Conservation (phyloP, 805 yeast species). For the Schwanniomyces pseudopolymorphus region DNA sequence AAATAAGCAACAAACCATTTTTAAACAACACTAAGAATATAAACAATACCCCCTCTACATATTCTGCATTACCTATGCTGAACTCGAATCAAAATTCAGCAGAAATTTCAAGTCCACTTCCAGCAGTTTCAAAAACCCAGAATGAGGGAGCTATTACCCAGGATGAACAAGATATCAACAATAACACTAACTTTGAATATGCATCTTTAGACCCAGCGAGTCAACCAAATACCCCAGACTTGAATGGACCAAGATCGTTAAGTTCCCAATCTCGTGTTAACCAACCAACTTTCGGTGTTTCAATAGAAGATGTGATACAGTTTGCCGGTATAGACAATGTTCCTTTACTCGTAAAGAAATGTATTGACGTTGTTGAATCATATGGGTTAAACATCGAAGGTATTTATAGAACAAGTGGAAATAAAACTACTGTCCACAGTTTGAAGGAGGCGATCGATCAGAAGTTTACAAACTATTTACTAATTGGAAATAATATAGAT, state of each 20-base stretch:
- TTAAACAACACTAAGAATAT: conserved; percentile 16
- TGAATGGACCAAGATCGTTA: conserved; percentile 36
- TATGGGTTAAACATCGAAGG: conserved; percentile 88
- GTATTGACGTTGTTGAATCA: conserved; percentile 81
- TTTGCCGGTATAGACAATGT: conserved; percentile 85
- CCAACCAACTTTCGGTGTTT: conserved; percentile 73
- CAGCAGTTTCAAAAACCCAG: conserved; percentile 2
- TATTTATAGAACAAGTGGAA: conserved; percentile 83
- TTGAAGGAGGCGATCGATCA: conserved; percentile 68
- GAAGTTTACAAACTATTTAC: conserved; percentile 64
- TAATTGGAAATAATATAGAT: conserved; percentile 42
- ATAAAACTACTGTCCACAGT: conserved; percentile 68
- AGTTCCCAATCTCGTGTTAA: conserved; percentile 12
- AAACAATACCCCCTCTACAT: background rate
- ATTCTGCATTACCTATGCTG: conserved; percentile 1
- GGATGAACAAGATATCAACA: background rate
- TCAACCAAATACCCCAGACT: conserved; percentile 27
- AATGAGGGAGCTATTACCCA: background rate
- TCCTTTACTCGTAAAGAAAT: conserved; percentile 84
- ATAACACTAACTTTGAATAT: conserved; percentile 3
- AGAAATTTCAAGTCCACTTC: background rate
- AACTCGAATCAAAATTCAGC: background rate
- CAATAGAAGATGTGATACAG: conserved; percentile 73
- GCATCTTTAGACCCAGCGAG: conserved; percentile 31
- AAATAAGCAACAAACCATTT: conserved; percentile 29